These are phyloP conservation scores for Venustampulla echinocandica DNA, from an alignment of 495 filamentous ascomycete species.

Conservation along the genomic window DNA sequence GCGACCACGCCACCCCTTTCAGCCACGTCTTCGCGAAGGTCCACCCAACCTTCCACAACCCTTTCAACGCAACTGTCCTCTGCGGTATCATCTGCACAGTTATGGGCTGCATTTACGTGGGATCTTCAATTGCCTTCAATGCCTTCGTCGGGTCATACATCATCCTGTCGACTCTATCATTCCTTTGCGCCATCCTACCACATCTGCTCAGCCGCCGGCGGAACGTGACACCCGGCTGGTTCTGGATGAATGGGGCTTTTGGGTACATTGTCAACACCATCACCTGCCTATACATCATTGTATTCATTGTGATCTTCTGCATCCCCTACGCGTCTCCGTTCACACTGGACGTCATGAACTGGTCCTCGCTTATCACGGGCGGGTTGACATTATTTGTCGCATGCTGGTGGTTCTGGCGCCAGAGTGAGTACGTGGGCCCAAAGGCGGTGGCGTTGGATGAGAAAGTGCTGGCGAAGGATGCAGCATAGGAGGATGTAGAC, in stretches of 20 bases:
- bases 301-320: slow-evolving; percentile 57
- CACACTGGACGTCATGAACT: slow-evolving; percentile 46
- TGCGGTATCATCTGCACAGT: slow-evolving; percentile 44
- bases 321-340: slow-evolving; percentile 49
- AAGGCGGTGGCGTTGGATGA: slow-evolving; percentile 13
- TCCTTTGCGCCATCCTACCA: slow-evolving; percentile 59
- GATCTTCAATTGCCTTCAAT: slow-evolving; percentile 54
- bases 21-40: slow-evolving; percentile 30
- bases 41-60: slow-evolving; percentile 37
- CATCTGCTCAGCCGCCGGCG: slow-evolving; percentile 49
- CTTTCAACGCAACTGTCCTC: slow-evolving; percentile 51
- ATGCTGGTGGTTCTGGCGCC: slow-evolving; percentile 12
- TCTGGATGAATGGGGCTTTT: slow-evolving; percentile 45
- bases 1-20: slow-evolving; percentile 45
- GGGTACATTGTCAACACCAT: slow-evolving; percentile 48
- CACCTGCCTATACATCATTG: slow-evolving; percentile 49
- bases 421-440: slow-evolving; percentile 15
- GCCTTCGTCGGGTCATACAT: slow-evolving; percentile 58
- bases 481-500: neutral
- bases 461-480: slow-evolving; percentile 9
- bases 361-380: slow-evolving; percentile 22
- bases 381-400: slow-evolving; percentile 11
- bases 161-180: slow-evolving; percentile 53
- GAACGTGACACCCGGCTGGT: slow-evolving; percentile 49
- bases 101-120: slow-evolving; percentile 58